Conservation (phyloP, 257 asterid species). For the Solanum commersonii region DNA sequence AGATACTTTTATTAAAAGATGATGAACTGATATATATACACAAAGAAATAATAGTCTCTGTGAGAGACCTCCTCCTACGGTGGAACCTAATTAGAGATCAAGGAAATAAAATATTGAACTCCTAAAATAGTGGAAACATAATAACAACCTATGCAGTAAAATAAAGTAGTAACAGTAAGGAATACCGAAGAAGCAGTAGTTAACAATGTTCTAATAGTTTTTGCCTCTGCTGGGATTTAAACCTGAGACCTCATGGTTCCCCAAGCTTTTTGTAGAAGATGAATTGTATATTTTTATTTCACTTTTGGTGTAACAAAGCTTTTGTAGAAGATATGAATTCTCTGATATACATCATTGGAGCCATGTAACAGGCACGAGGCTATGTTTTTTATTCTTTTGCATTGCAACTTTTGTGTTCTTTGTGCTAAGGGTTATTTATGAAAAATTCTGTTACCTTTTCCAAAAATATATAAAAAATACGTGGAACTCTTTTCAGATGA, state of each 20-base stretch:
- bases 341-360: neutral
- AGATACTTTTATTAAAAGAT: neutral
- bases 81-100: neutral
- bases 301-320: neutral
- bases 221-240: neutral
- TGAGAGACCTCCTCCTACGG: neutral
- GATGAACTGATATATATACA: neutral
- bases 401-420: neutral
- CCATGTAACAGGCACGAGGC: neutral
- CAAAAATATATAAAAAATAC: neutral
- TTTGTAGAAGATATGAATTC: neutral
- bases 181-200: neutral
- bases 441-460: neutral
- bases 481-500: slow-evolving; percentile 20
- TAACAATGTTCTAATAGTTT: neutral
- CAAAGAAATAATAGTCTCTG: neutral
- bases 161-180: neutral
- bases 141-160: neutral
- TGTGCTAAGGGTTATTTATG: neutral
- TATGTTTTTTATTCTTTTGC: neutral
- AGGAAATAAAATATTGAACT: neutral
- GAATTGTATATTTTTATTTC: neutral
- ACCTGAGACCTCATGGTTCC: neutral
- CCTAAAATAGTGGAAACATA: neutral
- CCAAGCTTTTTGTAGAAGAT: neutral